phyloP scores from a whole-genome alignment of 2,329 filamentous ascomycete species.

The Colletotrichum graminicola region DNA sequence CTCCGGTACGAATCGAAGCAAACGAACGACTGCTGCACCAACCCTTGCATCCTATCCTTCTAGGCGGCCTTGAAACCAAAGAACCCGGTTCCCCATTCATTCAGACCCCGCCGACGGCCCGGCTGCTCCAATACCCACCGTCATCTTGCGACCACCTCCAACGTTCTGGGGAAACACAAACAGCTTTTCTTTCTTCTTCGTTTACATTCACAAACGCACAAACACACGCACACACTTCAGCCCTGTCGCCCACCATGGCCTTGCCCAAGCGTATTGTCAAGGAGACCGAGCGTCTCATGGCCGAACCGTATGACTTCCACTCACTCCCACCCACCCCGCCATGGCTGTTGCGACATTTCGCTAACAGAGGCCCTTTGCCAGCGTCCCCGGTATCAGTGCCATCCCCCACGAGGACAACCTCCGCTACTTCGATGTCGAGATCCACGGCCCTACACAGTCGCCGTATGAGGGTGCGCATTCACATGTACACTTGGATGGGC shows the following conservation, averaged over 20 bases:
- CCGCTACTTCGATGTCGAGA: constrained; percentile 97
- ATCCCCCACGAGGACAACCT: constrained; percentile 97
- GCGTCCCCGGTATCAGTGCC: constrained; percentile 95
- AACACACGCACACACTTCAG: background rate
- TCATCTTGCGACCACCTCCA: constrained; percentile 1
- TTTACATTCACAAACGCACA: background rate
- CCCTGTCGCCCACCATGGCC: constrained; percentile 63
- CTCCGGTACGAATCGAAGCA: background rate
- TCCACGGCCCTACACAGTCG: constrained; percentile 90
- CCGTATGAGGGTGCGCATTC: constrained; percentile 85
- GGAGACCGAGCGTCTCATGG: constrained; percentile 97
- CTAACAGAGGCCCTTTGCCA: constrained; percentile 52
- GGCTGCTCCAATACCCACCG: background rate
- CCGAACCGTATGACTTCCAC: constrained; percentile 82
- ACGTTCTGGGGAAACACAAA: background rate
- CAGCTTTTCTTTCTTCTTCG: background rate
- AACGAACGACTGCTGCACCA: background rate
- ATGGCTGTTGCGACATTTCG: constrained; percentile 13
- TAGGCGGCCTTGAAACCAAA: background rate
- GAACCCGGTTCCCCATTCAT: constrained; percentile 9
- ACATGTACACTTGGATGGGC: background rate
- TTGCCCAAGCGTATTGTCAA: constrained; percentile 98
- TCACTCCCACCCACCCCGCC: background rate
- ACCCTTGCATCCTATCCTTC: background rate
- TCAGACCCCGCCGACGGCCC: constrained; percentile 36